phyloP scores from a whole-genome alignment of 2,329 filamentous ascomycete genomes.

The Davidsoniella neocaledoniae region DNA sequence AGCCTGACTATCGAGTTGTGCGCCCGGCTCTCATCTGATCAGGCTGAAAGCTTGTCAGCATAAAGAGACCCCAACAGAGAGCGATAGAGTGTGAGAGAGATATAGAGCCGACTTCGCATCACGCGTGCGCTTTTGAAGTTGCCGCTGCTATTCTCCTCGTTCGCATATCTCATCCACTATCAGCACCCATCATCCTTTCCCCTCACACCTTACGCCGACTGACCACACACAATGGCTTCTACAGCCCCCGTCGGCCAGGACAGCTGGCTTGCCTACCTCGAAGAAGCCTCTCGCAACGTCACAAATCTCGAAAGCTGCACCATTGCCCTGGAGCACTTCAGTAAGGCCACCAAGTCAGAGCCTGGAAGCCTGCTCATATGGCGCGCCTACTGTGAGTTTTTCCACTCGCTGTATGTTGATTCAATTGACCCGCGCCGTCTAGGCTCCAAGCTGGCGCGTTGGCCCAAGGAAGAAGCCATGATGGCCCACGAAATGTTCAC shows the following conservation, averaged over 20 bases:
- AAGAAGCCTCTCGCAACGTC: slow-evolving; percentile 48
- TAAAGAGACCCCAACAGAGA: too few species aligned
- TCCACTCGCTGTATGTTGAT: slow-evolving; percentile 47
- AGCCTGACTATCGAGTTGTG: too few species aligned
- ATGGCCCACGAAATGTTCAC: slow-evolving; percentile 57
- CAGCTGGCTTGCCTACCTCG: slow-evolving; percentile 60
- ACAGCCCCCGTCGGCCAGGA: slow-evolving; percentile 56
- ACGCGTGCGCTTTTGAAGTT: too few species aligned
- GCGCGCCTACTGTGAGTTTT: slow-evolving; percentile 63
- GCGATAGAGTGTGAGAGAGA: too few species aligned
- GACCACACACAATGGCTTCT: slow-evolving; percentile 13
- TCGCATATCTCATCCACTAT: too few species aligned
- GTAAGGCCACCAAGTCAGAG: slow-evolving; percentile 52
- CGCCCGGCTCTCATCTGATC: too few species aligned
- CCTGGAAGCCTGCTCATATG: slow-evolving; percentile 58
- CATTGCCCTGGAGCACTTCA: slow-evolving; percentile 54
- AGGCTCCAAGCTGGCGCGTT: slow-evolving; percentile 17
- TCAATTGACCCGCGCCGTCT: slow-evolving; percentile 5
- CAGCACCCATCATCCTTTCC: too few species aligned
- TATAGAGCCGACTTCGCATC: too few species aligned
- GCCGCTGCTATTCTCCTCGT: too few species aligned
- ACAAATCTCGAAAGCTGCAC: slow-evolving; percentile 49
- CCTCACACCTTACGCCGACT: too few species aligned
- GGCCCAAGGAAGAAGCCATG: slow-evolving; percentile 50
- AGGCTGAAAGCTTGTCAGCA: too few species aligned